Conservation (phyloP, 345 rosid genomes). For the Cardiospermum halicacabum region DNA sequence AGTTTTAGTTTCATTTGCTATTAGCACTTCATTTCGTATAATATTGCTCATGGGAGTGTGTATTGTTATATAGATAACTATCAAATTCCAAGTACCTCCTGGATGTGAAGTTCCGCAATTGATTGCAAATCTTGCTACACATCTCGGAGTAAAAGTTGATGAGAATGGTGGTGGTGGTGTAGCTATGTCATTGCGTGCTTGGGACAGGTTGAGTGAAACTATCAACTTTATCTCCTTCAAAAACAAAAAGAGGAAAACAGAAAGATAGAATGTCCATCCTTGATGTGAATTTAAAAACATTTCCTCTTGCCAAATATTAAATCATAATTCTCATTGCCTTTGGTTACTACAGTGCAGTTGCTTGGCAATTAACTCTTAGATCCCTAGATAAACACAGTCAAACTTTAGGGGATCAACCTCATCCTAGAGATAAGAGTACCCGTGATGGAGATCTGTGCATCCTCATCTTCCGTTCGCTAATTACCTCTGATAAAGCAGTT, state of each 20-base stretch:
- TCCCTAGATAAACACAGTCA: slow-evolving; percentile 44
- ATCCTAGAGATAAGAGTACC: slow-evolving; percentile 14
- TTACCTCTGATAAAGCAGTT: slow-evolving; percentile 74
- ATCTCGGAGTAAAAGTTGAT: slow-evolving; percentile 70
- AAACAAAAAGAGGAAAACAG: too few relatives aligned
- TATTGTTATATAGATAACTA: slow-evolving; percentile 48
- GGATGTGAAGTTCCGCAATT: slow-evolving; percentile 66
- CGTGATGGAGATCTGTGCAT: slow-evolving; percentile 61
- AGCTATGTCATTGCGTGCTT: slow-evolving; percentile 76
- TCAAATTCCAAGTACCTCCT: slow-evolving; percentile 80
- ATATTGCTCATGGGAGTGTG: not conserved
- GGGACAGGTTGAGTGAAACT: slow-evolving; percentile 62
- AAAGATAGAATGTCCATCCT: not conserved
- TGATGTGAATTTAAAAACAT: not conserved
- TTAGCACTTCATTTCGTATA: not conserved
- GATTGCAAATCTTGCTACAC: slow-evolving; percentile 71
- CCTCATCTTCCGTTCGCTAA: slow-evolving; percentile 67
- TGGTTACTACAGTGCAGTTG: slow-evolving; percentile 61
- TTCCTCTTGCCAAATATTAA: not conserved
- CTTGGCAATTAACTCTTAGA: slow-evolving; percentile 83
- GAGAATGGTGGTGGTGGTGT: slow-evolving; percentile 77
- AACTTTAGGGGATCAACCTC: slow-evolving; percentile 24
- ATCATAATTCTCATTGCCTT: not conserved
- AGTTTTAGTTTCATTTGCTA: not conserved
- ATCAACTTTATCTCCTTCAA: not conserved